Evolutionary conservation across 2,329 filamentous ascomycete species (phyloP).

Genomic region (Pyrenochaeta sp.): DNA sequence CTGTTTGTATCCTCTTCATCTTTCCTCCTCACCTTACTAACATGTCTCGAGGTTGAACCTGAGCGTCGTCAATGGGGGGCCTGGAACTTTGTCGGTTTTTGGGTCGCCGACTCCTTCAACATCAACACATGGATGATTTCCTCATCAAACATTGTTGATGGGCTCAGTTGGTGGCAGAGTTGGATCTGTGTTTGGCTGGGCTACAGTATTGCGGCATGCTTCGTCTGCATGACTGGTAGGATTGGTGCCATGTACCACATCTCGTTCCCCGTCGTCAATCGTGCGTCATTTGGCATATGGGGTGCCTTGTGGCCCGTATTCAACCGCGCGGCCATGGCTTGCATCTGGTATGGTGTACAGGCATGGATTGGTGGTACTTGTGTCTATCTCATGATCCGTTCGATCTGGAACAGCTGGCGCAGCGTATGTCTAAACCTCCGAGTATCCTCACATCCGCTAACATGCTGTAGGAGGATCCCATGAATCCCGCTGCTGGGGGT

Average conservation of each 20-base stretch:
- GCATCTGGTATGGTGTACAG: constrained; percentile 88
- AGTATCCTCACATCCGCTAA: constrained; percentile 4
- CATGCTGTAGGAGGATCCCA: constrained; percentile 7
- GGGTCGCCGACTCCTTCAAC: constrained; percentile 66
- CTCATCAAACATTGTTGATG: constrained; percentile 77
- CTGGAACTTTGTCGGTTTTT: constrained; percentile 89
- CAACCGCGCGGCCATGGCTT: constrained; percentile 86
- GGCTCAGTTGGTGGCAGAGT: constrained; percentile 90
- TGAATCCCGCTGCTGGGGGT: constrained; percentile 37
- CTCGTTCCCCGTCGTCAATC: constrained; percentile 80
- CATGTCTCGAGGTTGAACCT: constrained; percentile 67
- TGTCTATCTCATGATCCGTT: constrained; percentile 85
- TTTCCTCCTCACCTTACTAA: constrained; percentile 5
- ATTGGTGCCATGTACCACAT: constrained; percentile 90
- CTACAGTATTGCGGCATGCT: constrained; percentile 77
- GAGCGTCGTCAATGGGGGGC: constrained; percentile 82
- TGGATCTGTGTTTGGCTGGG: constrained; percentile 81
- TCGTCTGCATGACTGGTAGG: constrained; percentile 75
- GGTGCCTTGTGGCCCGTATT: constrained; percentile 88
- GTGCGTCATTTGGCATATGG: constrained; percentile 87
- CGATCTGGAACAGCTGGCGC: constrained; percentile 78
- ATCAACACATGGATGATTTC: constrained; percentile 93
- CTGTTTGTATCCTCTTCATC: constrained; percentile 34
- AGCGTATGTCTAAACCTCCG: constrained; percentile 33
- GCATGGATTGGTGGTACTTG: constrained; percentile 82